Evolutionary conservation across 192 early-diverging fungal species (phyloP).

Genomic region (Geranomyces variabilis): DNA sequence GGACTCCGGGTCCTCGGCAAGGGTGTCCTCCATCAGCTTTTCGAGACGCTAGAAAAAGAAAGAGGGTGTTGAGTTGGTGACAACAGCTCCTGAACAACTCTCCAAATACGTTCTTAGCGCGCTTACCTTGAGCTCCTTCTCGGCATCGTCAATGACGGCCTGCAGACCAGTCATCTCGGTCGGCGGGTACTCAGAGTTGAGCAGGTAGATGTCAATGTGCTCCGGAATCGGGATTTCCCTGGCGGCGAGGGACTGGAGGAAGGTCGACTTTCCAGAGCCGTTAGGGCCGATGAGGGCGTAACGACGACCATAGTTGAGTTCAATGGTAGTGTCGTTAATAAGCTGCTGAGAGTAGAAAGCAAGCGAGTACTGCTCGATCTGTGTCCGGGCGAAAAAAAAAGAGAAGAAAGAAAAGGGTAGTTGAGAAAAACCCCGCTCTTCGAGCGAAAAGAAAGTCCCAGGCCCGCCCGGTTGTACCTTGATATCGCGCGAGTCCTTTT

Average conservation of each 20-base stretch:
- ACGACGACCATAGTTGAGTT: slow-evolving; percentile 98
- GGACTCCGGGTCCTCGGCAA: slow-evolving; percentile 83
- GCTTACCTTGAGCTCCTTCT: slow-evolving; percentile 76
- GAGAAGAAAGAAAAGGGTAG: neutral
- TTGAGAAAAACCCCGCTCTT: neutral
- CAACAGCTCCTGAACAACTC: too few relatives aligned
- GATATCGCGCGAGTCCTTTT: slow-evolving; percentile 90
- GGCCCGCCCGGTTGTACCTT: slow-evolving; percentile 51
- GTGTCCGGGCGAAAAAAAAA: neutral
- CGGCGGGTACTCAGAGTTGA: slow-evolving; percentile 95
- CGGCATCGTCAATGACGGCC: slow-evolving; percentile 88
- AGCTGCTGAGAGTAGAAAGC: slow-evolving; percentile 93
- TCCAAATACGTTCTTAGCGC: too few relatives aligned
- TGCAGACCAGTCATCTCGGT: slow-evolving; percentile 89
- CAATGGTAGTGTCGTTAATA: slow-evolving; percentile 90
- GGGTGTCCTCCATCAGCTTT: slow-evolving; percentile 85
- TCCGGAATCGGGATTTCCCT: slow-evolving; percentile 94
- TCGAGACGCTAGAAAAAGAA: slow-evolving; percentile 72
- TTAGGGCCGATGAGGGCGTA: slow-evolving; percentile 96
- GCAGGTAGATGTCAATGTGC: slow-evolving; percentile 95
- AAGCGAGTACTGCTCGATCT: slow-evolving; percentile 91
- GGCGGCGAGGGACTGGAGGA: slow-evolving; percentile 87
- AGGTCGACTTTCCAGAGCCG: slow-evolving; percentile 96
- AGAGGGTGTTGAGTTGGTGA: neutral
- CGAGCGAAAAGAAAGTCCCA: neutral